Evolutionary conservation across 2,329 filamentous ascomycete genomes (phyloP), one percentile per base, ranked within the genome.

Genomic region (Colletotrichum sp.): DNA sequence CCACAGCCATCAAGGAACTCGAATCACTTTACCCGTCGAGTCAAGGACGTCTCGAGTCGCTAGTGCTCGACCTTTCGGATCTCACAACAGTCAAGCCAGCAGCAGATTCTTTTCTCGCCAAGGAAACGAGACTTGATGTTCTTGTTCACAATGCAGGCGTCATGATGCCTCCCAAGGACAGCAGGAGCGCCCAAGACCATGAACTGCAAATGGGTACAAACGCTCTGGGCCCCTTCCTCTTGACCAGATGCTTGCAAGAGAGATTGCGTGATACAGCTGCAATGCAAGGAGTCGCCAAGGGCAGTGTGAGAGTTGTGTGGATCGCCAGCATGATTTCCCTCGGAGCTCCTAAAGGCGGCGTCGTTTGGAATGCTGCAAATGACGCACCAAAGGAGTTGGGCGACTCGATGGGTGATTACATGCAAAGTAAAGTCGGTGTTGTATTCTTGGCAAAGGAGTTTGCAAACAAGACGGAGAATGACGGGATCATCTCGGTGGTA

Each of bases 61-160:
- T 90, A 18, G 78, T 82, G 18, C 81, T 91, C 7, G 89, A 91
- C 74, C 81, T 87, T 6, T 80, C 82, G 4, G 85, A 87, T 69
- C 75, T 87, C 15, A 67, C 81, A 5, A 83, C 82, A 7, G 81
- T 86, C 67, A 82, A 81, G 18, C 52, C 78, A 8, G 80, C 85
- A 0, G 84, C 81, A 7, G 77, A 82, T 4, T 59, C 78, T 10
- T 84, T 85, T 26, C 79, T 83, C 4, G 76, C 77, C 4, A 78
- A 78, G 30, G 82, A 85, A 69, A 74, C 61, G 1, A 80, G 77
- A 16, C 80, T 89, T 1, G 83, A 88, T 72, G 77, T 86, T 1
- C 73, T 88, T 13, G 83, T 86, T 77, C 86, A 88, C 77, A 89
- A 89, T 79, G 87, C 87, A 0, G 87, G 84, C 13, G 81, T 88